Evolutionary conservation across 2,329 filamentous ascomycete species (phyloP), one percentile per base, ranked within the genome.

Genomic region (Cladosporium sp.): DNA sequence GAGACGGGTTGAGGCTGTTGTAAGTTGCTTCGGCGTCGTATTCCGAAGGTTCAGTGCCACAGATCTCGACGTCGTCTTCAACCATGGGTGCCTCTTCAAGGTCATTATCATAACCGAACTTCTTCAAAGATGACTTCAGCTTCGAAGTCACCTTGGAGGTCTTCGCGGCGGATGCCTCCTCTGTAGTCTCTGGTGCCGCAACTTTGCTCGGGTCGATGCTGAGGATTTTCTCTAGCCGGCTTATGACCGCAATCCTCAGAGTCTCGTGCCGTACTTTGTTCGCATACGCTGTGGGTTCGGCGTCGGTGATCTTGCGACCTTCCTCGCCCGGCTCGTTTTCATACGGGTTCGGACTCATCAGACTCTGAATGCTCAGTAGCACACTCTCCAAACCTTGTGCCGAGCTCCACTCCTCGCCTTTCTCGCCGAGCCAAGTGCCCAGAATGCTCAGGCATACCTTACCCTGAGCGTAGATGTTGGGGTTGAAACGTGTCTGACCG

Each of bases 381-480:
- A 97, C 90, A 0, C 93, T 97, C 73, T 97, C 94, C 1, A 99
- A 80, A 6, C 94, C 93, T 73, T 97, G 94, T 0, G 93, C 94
- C 15, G 92, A 92, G 15, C 92, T 97, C 94, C 94, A 99, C 72
- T 97, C 87, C 74, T 97, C 94, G 58, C 92, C 91, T 15, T 85
- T 83, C 79, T 96, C 88, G 28, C 92, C 92, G 51, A 89, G 84
- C 94, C 94, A 99, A 71, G 94, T 99, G 59, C 92, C 95, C 38
- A 66, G 57, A 17, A 70, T 66, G 34, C 75, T 95, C 85, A 99
- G 75, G 78, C 94, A 99, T 59, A 99, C 92, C 75, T 93, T 95
- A 51, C 94, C 94, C 51, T 79, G 85, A 1, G 92, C 82, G 71
- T 99, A 99, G 61, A 99, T 96, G 70, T 99, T 99, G 3, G 94